Evolutionary conservation across 495 filamentous ascomycete species (phyloP).

Genomic region (Haplographium delicatum): DNA sequence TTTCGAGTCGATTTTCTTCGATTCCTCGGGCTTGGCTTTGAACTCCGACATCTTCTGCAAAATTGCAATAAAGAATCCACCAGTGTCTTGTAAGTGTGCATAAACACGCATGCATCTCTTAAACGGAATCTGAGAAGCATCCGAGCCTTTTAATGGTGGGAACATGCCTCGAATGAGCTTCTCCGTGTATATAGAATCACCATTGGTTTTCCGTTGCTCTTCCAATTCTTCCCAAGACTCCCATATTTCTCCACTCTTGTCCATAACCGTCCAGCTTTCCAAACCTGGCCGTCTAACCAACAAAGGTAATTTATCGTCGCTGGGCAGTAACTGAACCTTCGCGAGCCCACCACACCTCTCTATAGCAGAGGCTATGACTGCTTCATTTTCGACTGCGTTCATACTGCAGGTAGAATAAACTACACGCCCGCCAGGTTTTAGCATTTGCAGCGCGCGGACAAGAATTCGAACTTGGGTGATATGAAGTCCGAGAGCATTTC

Average conservation of each 20-base stretch:
- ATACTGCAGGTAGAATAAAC: slow-evolving; percentile 98
- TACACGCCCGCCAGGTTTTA: slow-evolving; percentile 88
- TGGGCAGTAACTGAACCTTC: slow-evolving; percentile 81
- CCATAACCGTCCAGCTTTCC: slow-evolving; percentile 80
- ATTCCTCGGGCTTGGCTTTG: slow-evolving; percentile 68
- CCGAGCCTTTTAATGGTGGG: slow-evolving; percentile 59
- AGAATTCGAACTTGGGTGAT: slow-evolving; percentile 82
- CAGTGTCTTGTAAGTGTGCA: slow-evolving; percentile 91
- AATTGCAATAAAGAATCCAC: slow-evolving; percentile 94
- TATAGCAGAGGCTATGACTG: slow-evolving; percentile 82
- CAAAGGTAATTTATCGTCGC: slow-evolving; percentile 65
- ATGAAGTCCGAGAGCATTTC: slow-evolving; percentile 78
- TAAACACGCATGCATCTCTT: slow-evolving; percentile 92
- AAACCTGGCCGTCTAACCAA: slow-evolving; percentile 72
- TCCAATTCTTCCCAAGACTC: slow-evolving; percentile 70
- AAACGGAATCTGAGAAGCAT: slow-evolving; percentile 58
- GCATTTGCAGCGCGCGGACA: slow-evolving; percentile 89
- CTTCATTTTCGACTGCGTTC: slow-evolving; percentile 96
- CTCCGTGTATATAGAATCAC: slow-evolving; percentile 45
- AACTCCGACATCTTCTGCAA: slow-evolving; percentile 89
- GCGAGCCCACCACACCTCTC: slow-evolving; percentile 79
- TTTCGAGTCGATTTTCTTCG: slow-evolving; percentile 39
- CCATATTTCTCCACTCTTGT: slow-evolving; percentile 72
- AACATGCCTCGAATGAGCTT: slow-evolving; percentile 79
- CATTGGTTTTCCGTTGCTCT: slow-evolving; percentile 52